Percentiles rank a stretch among this genome's conserved stretches.
Evolutionary conservation across 257 asterid species (phyloP).

Genomic region (Mentha longifolia): DNA sequence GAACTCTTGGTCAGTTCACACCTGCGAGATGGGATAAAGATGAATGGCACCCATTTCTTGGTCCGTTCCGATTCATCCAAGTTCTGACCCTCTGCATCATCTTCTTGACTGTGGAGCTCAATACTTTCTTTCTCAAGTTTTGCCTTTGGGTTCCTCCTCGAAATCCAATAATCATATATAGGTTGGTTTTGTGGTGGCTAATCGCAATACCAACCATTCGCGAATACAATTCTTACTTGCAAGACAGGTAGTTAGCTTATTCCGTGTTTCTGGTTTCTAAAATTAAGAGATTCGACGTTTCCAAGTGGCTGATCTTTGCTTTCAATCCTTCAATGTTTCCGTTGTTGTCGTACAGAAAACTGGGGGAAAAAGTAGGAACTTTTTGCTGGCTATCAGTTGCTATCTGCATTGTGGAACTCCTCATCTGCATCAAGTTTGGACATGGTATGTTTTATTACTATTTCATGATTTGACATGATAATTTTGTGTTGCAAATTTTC

Average conservation of each 20-base stretch:
- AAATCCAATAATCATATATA: conserved; percentile 75
- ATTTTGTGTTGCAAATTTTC: too few relatives aligned
- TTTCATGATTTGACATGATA: neutral
- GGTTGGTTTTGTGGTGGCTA: conserved; percentile 94
- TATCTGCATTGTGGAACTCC: conserved; percentile 92
- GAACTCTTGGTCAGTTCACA: conserved; percentile 89
- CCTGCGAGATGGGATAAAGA: conserved; percentile 98
- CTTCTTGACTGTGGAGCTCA: conserved; percentile 90
- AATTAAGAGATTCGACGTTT: neutral
- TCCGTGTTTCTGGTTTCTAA: neutral
- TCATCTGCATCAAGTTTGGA: conserved; percentile 90
- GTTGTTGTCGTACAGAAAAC: conserved; percentile 53
- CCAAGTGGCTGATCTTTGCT: neutral
- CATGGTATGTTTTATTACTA: conserved; percentile 48
- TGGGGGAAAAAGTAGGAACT: conserved; percentile 81
- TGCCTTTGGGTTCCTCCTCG: conserved; percentile 98
- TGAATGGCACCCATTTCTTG: conserved; percentile 97
- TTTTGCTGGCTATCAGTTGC: conserved; percentile 97
- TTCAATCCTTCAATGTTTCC: conserved; percentile 4
- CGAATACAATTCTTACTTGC: conserved; percentile 90
- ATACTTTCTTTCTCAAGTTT: conserved; percentile 89
- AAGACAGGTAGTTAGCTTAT: conserved; percentile 72
- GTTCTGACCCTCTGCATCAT: conserved; percentile 73
- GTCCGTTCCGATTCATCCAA: conserved; percentile 90
- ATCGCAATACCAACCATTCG: conserved; percentile 97